A percentile compares a stretch with the other conserved stretches of the same genome.
These are phyloP conservation scores for Zygosaccharomyces gambellarensis DNA, from an alignment of 805 yeast species.

Conservation along the genomic window DNA sequence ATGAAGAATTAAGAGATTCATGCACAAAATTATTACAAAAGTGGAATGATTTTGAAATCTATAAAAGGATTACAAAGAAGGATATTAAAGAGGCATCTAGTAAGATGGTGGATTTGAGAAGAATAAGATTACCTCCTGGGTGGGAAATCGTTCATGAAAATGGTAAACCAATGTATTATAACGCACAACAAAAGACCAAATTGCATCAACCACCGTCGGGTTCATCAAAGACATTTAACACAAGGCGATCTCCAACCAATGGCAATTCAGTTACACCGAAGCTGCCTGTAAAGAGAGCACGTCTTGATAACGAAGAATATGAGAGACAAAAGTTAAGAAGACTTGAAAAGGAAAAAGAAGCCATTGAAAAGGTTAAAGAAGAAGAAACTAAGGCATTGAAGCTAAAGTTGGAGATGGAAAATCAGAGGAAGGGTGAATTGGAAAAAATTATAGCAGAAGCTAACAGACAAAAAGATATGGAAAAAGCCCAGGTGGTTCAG, in stretches of 20 bases:
- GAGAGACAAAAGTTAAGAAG: slow-evolving; percentile 31
- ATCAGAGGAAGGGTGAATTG: slow-evolving; percentile 29
- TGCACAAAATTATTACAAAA: slow-evolving; percentile 44
- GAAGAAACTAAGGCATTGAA: slow-evolving; percentile 25
- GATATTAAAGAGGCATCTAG: slow-evolving; percentile 25
- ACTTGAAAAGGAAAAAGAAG: slow-evolving; percentile 23
- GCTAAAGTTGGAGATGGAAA: slow-evolving; percentile 24
- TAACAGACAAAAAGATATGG: slow-evolving; percentile 27
- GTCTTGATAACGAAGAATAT: slow-evolving; percentile 29
- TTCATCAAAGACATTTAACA: slow-evolving; percentile 14
- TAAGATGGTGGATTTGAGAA: slow-evolving; percentile 30
- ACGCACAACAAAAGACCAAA: slow-evolving; percentile 29
- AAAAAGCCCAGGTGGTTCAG: slow-evolving; percentile 17
- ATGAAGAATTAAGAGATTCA: slow-evolving; percentile 29
- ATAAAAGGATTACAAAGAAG: slow-evolving; percentile 76
- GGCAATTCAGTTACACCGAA: slow-evolving; percentile 9
- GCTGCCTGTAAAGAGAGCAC: slow-evolving; percentile 15
- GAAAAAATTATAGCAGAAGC: slow-evolving; percentile 41
- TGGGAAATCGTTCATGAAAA: slow-evolving; percentile 35
- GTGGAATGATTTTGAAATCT: slow-evolving; percentile 75
- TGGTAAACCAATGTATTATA: slow-evolving; percentile 33
- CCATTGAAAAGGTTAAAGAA: slow-evolving; percentile 21
- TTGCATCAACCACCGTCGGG: slow-evolving; percentile 31
- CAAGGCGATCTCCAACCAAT: slow-evolving; percentile 6
- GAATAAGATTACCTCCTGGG: slow-evolving; percentile 33